Percentiles rank a stretch among this genome's conserved stretches.
Evolutionary conservation across 73 alveolate genomes (phyloP).

Genomic region (Vitrella brassicaformis): DNA sequence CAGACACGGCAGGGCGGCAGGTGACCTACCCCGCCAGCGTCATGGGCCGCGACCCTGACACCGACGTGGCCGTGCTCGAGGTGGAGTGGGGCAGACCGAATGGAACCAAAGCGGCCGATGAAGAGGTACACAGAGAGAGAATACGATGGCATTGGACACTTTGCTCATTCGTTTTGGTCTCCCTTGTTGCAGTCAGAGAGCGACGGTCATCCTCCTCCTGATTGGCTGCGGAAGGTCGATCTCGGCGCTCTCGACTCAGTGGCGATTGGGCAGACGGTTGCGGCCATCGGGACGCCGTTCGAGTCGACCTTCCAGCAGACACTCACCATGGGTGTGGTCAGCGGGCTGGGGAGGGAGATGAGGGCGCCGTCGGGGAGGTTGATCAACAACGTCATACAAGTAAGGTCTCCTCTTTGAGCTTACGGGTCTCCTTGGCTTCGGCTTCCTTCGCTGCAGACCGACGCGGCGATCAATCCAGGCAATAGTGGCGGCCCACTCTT

Average conservation of each 20-base stretch:
- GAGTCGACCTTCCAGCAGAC: conserved; percentile 11
- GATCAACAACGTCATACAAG: neutral
- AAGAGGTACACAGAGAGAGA: no score
- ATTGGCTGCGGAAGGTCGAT: no score
- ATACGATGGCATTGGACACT: no score
- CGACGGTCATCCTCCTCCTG: no score
- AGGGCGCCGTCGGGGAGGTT: neutral
- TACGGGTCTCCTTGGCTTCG: neutral
- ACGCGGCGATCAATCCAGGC: conserved; percentile 24
- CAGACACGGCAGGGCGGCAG: neutral
- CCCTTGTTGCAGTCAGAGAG: no score
- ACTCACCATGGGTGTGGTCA: conserved; percentile 16
- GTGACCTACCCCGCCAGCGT: neutral
- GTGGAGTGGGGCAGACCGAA: no score
- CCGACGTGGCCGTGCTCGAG: neutral
- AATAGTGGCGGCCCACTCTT: conserved; percentile 13
- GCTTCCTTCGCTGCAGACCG: conserved; percentile 3
- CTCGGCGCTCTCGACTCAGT: no score
- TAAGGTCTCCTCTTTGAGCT: neutral
- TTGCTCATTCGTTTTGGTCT: no score
- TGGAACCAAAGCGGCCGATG: no score
- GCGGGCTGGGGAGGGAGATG: conserved; percentile 22
- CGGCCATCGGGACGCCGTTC: conserved; percentile 28
- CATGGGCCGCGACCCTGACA: neutral
- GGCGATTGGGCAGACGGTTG: conserved; percentile 10